These are phyloP conservation scores for Clarkia xantiana DNA, from an alignment of 345 rosid species.

Conservation along the genomic window DNA sequence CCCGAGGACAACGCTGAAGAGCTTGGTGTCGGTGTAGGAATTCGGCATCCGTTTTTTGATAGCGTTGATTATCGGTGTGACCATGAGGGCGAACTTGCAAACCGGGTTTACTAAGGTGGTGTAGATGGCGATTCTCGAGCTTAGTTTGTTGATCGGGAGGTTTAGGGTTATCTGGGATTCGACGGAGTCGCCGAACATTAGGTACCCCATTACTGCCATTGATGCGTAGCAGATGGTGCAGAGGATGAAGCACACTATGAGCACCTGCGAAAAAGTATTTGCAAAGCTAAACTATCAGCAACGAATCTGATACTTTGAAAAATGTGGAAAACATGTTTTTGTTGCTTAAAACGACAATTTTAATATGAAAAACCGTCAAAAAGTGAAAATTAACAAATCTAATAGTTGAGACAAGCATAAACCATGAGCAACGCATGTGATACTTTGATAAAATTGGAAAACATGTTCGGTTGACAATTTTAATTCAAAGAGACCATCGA, in stretches of 20 bases:
- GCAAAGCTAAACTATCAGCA: too few species aligned
- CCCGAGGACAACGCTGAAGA: conserved; percentile 6
- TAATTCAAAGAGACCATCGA: too few species aligned
- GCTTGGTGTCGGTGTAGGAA: conserved; percentile 5
- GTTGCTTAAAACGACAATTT: too few species aligned
- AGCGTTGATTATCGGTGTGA: conserved; percentile 13
- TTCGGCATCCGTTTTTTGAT: conserved; percentile 12
- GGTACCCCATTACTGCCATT: conserved; percentile 19
- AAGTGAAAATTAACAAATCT: too few species aligned
- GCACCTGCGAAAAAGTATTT: conserved; percentile 9
- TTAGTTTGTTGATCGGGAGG: conserved; percentile 9
- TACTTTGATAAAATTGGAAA: too few species aligned
- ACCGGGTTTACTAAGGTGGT: conserved; percentile 15
- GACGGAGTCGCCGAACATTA: conserved; percentile 14
- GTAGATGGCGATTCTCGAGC: conserved; percentile 16
- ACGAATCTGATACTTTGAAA: too few species aligned
- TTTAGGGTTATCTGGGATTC: conserved; percentile 19
- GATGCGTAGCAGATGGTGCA: conserved; percentile 6
- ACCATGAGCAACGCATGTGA: too few species aligned
- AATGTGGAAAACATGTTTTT: too few species aligned
- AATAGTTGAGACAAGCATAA: too few species aligned
- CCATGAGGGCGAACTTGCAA: conserved; percentile 15
- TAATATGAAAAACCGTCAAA: too few species aligned
- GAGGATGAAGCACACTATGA: conserved; percentile 12
- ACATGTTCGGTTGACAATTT: too few species aligned